Percentiles rank a stretch among this genome's conserved stretches.
These are phyloP conservation scores for Pseudocercospora fijiensis DNA, from an alignment of 2,329 filamentous ascomycete species.

Conservation along the genomic window DNA sequence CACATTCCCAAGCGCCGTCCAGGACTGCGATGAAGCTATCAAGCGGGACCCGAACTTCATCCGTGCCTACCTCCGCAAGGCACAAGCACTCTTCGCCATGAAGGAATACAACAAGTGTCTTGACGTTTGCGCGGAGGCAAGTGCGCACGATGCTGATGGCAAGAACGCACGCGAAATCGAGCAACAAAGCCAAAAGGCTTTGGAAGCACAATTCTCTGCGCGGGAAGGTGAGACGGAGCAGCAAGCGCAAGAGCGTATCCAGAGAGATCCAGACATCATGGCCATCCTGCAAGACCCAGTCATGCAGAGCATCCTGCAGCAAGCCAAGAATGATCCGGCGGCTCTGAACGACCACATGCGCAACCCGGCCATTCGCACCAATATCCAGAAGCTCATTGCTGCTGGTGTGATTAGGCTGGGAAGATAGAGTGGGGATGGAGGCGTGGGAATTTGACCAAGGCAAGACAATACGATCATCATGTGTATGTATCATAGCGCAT, in stretches of 20 bases:
- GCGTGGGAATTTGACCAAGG: not conserved
- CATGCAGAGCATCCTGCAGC: slow-evolving; percentile 95
- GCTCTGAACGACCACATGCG: slow-evolving; percentile 97
- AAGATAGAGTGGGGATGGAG: slow-evolving; percentile 22
- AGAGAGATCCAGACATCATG: slow-evolving; percentile 69
- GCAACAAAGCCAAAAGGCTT: slow-evolving; percentile 87
- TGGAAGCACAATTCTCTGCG: slow-evolving; percentile 83
- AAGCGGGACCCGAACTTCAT: slow-evolving; percentile 90
- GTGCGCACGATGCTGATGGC: slow-evolving; percentile 70
- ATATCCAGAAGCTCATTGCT: slow-evolving; percentile 92
- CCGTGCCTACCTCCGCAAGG: slow-evolving; percentile 93
- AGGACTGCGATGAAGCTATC: slow-evolving; percentile 89
- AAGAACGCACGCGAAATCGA: slow-evolving; percentile 91
- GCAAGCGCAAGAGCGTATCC: slow-evolving; percentile 87
- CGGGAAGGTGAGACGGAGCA: slow-evolving; percentile 89
- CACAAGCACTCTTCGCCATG: slow-evolving; percentile 94
- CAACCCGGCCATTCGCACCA: slow-evolving; percentile 78
- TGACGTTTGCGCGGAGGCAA: slow-evolving; percentile 81
- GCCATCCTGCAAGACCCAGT: slow-evolving; percentile 89
- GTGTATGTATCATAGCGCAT: slow-evolving; percentile 6
- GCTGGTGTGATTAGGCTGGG: slow-evolving; percentile 73
- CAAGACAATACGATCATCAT: slow-evolving; percentile 6
- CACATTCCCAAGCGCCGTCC: slow-evolving; percentile 87
- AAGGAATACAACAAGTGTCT: slow-evolving; percentile 95
- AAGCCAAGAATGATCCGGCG: slow-evolving; percentile 88